phyloP scores from a whole-genome alignment of 345 rosid genomes.

The Brassica rapa region DNA sequence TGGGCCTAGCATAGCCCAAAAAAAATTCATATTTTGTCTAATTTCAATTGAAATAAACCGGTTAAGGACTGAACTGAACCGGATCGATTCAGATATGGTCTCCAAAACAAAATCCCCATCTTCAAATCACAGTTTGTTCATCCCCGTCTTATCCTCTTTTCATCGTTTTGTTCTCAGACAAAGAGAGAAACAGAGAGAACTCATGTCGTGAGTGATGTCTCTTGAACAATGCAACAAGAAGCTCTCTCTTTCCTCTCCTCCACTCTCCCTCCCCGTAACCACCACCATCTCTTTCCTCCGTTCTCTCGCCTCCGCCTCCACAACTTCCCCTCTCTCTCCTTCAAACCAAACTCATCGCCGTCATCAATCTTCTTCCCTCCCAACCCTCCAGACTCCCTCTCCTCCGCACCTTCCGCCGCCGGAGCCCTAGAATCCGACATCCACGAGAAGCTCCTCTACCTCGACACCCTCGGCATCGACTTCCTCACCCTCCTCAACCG shows the following conservation, averaged over 20 bases:
- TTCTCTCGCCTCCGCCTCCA: constrained; percentile 50
- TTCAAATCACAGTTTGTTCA: constrained; percentile 22
- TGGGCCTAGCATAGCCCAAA: neutral
- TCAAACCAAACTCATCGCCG: constrained; percentile 46
- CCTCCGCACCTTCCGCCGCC: constrained; percentile 15
- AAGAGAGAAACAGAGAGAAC: neutral
- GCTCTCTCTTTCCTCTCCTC: constrained; percentile 49
- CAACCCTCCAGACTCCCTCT: constrained; percentile 34
- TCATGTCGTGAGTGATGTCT: constrained; percentile 35
- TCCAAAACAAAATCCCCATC: constrained; percentile 4
- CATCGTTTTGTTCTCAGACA: constrained; percentile 16
- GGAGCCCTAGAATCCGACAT: constrained; percentile 46
- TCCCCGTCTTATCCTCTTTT: constrained; percentile 28
- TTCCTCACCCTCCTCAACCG: constrained; percentile 52
- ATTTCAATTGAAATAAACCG: constrained; percentile 2
- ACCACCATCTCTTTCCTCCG: constrained; percentile 45
- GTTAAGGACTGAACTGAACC: neutral
- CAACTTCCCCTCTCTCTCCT: constrained; percentile 51
- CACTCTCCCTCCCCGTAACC: constrained; percentile 31
- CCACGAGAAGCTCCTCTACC: constrained; percentile 70
- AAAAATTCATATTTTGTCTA: neutral
- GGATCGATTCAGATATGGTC: constrained; percentile 1
- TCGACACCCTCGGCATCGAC: constrained; percentile 83
- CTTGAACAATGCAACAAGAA: constrained; percentile 58
- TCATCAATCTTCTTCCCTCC: constrained; percentile 51